Evolutionary conservation across 768 basidiomycete genomes (phyloP).

Genomic region (Lyophyllum semitale): DNA sequence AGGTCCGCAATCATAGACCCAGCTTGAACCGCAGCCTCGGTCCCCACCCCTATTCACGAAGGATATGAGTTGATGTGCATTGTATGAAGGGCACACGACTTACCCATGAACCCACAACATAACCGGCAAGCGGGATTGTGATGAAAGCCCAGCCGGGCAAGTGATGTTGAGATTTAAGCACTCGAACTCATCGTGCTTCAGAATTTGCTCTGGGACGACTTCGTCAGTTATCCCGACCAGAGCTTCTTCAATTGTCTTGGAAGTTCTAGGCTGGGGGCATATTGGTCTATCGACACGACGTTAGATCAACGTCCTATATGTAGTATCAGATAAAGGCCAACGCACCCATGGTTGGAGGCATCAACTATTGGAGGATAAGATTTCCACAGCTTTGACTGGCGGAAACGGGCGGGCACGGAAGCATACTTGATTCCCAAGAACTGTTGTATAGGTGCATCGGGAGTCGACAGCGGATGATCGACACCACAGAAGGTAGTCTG

Average conservation of each 20-base stretch:
- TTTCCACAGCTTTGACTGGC: constrained; percentile 65
- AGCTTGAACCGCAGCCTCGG: constrained; percentile 72
- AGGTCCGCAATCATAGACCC: constrained; percentile 76
- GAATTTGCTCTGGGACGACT: constrained; percentile 52
- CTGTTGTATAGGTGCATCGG: constrained; percentile 60
- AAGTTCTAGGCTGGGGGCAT: constrained; percentile 61
- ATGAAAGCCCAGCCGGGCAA: constrained; percentile 58
- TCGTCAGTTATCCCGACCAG: constrained; percentile 59
- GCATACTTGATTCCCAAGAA: constrained; percentile 83
- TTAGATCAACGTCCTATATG: not conserved
- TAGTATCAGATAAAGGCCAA: constrained; percentile 4
- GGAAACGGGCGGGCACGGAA: constrained; percentile 70
- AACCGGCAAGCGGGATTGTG: constrained; percentile 63
- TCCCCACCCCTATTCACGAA: constrained; percentile 58
- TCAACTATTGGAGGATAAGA: constrained; percentile 60
- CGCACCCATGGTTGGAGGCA: constrained; percentile 69
- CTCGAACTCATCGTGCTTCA: constrained; percentile 74
- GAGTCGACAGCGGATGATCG: constrained; percentile 60
- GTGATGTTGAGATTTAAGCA: constrained; percentile 83
- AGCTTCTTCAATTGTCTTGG: constrained; percentile 55
- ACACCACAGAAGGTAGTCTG: constrained; percentile 68
- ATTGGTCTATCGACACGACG: constrained; percentile 53
- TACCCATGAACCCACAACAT: constrained; percentile 91
- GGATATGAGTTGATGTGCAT: constrained; percentile 8
- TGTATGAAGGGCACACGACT: constrained; percentile 21